These are phyloP conservation scores for Paralagenidium karlingii DNA, from an alignment of 352 stramenopile species.

Conservation along the genomic window DNA sequence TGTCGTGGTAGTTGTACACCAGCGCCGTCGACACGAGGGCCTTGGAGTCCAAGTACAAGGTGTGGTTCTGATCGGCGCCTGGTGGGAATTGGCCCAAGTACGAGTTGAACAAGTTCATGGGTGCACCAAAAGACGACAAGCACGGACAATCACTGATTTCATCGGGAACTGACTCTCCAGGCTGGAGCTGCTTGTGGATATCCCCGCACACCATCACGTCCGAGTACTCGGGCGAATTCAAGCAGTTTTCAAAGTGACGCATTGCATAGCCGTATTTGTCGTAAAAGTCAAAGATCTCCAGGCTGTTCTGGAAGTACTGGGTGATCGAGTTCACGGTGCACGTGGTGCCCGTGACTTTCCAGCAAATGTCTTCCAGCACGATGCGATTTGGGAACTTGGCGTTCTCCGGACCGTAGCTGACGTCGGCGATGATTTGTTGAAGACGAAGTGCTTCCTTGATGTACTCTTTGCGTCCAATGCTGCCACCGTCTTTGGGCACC, in stretches of 20 bases:
- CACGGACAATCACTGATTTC: constrained; percentile 57
- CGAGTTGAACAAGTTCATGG: constrained; percentile 41
- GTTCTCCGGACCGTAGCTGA: constrained; percentile 2
- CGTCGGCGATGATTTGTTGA: constrained; percentile 17
- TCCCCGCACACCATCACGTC: constrained; percentile 32
- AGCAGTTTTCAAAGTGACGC: constrained; percentile 24
- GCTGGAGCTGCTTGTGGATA: constrained; percentile 13
- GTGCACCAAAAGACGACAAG: constrained; percentile 35
- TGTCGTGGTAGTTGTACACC: constrained; percentile 38
- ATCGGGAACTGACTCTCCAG: constrained; percentile 18
- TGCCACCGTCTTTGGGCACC: constrained; percentile 29
- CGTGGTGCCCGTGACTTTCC: constrained; percentile 31
- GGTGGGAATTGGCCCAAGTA: constrained; percentile 31
- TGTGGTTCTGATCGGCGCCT: constrained; percentile 10
- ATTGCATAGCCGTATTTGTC: constrained; percentile 23
- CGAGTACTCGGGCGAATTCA: constrained; percentile 22
- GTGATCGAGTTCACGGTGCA: constrained; percentile 48
- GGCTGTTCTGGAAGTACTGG: constrained; percentile 51
- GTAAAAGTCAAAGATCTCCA: constrained; percentile 47
- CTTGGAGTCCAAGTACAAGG: constrained; percentile 26
- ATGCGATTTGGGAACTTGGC: constrained; percentile 11
- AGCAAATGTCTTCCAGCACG: constrained; percentile 30
- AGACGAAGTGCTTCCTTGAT: constrained; percentile 31
- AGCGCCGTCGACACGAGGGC: constrained; percentile 26
- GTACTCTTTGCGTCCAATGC: constrained; percentile 20